Evolutionary conservation across 352 stramenopile genomes (phyloP), one percentile per base, ranked within the genome.

Genomic region (Phytophthora syringae): DNA sequence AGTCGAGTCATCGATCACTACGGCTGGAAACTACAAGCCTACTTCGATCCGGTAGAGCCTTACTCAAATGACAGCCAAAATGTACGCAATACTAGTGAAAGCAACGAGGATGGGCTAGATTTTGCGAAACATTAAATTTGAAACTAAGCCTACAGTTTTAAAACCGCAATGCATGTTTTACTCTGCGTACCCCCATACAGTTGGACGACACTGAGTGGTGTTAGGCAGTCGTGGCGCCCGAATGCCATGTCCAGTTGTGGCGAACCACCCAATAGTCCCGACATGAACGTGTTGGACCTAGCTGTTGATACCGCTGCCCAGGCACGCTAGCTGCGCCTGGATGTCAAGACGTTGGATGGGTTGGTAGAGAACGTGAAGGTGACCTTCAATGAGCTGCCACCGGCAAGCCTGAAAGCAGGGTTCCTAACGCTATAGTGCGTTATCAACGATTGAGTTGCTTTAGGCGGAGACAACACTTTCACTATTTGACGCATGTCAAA

Each of bases 1-100:
- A 21, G 2, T 4, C 47, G 22, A 5, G 54, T 62, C 5, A 49
- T 54, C 27, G 43, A 62, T 22, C 57, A 69, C 16, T 68, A 57
- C 21, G 61, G 52, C 12, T 72, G 45, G 37, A 66, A 54, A 1
- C 12, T 20, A 1, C 43, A 54, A 24, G 25, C 37, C 16, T n/a
- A 37, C 28, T 72, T 76, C 43, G 53, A 69, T 22, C 57, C 61
- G 1, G 39, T 34, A 3, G 54, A 37, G 18, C 53, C 40, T n/a
- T 7, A 65, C 49, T 45, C 28, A 11, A 45, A 34, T 34, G 28
- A 34, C 5, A 34, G 9, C 9, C 28, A n/a, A n/a, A n/a, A n/a
- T n/a, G n/a, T n/a, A n/a, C n/a, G n/a, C n/a, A n/a, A n/a, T n/a
- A n/a, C n/a, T n/a, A n/a, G n/a, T n/a, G n/a, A n/a, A n/a, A n/a